These are phyloP conservation scores for Isoetes taiwanensis DNA, from an alignment of 75 land plant species.

Conservation along the genomic window DNA sequence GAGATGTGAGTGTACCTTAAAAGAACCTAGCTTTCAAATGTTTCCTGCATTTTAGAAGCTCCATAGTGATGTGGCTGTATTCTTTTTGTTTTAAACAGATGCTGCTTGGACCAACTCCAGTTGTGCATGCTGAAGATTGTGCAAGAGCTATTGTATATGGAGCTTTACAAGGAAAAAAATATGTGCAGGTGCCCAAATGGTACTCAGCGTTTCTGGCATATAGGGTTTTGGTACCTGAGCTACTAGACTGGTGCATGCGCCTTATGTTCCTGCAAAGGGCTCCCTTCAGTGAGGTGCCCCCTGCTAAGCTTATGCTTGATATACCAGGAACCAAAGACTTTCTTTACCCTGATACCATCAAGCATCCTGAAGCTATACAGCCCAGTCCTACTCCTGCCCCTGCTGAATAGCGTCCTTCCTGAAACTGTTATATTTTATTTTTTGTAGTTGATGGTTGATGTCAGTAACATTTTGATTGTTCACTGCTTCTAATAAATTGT, in stretches of 20 bases:
- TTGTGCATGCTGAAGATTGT: background rate
- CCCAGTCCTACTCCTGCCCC: too few relatives aligned
- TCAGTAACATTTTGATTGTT: too few relatives aligned
- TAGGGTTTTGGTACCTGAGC: conserved; percentile 2
- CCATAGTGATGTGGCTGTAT: too few relatives aligned
- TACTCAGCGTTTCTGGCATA: background rate
- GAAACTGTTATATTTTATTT: too few relatives aligned
- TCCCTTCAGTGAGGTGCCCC: background rate
- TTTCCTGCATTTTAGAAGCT: too few relatives aligned
- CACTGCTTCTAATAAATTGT: too few relatives aligned
- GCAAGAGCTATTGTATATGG: background rate
- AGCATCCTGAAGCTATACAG: too few relatives aligned
- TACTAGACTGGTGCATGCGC: background rate
- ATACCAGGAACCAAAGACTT: background rate
- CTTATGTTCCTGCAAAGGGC: background rate
- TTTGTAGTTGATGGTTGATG: too few relatives aligned
- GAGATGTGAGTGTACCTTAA: conserved; percentile 74
- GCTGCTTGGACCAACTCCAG: background rate
- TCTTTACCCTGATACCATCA: background rate
- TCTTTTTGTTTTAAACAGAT: too few relatives aligned
- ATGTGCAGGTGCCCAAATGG: background rate
- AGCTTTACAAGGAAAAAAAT: background rate
- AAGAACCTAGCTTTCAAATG: too few relatives aligned
- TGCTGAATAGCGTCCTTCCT: too few relatives aligned
- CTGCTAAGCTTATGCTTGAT: background rate